Evolutionary conservation across 2,329 filamentous ascomycete genomes (phyloP), one percentile per base, ranked within the genome.

Genomic region (Stagonosporopsis cucurbitacearum): DNA sequence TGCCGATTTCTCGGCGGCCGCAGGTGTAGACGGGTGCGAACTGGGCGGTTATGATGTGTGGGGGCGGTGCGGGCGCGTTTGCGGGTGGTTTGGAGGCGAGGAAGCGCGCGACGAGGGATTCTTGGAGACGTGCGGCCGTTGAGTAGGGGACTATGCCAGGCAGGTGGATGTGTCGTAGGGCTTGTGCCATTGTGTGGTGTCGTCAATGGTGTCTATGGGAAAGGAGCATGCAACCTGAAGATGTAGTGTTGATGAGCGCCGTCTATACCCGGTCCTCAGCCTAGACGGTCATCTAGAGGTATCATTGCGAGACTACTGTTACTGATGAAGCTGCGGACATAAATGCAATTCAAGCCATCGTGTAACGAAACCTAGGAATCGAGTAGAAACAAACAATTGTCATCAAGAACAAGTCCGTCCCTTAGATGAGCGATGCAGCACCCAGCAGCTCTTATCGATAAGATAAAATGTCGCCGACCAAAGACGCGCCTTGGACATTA

Each of bases 11-110:
- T 28, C 95, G 89, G 6, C 94, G 89, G 50, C 95, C 95, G 62
- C 93, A 89, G 13, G 94, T 97, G 77, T 95, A 97, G 42, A 92
- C 91, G 1, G 93, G 92, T 30, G 83, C 79, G 43, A 92, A 90
- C 50, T 91, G 88, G 76, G 96, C 95, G 61, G 91, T 92, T 60
- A 98, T 81, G 62, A 98, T 81, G 28, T 81, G 79, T 1, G 89
- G 89, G 8, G 82, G 75, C 1, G 89, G 89, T 11, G 82, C 75
- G 4, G 77, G 61, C 1, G 74, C 63, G 42, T 68, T 65, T 47
- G 75, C 67, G 17, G 77, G 71, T 42, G 80, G 80, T 73, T 90
- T 91, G 73, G 86, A 80, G 25, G 83, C 76, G 42, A 91, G 84
- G 57, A 88, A 82, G 32, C 78, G 78, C 19, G 76, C 69, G 50